Conservation (phyloP, 257 asterid species). For the Penstemon davidsonii region DNA sequence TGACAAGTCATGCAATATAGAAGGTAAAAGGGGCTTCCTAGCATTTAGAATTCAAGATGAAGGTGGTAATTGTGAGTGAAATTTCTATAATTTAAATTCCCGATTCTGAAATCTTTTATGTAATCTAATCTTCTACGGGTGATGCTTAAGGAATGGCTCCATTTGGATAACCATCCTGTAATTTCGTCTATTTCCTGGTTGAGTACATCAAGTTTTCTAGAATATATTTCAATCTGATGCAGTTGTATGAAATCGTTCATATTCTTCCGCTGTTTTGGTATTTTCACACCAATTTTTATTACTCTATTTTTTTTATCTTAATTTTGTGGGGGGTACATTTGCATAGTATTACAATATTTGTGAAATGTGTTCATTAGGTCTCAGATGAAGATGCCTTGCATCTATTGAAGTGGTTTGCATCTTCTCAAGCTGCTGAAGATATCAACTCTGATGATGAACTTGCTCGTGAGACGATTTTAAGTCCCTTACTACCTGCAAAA, state of each 20-base stretch:
- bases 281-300: constrained; percentile 8
- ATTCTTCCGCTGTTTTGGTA: background rate
- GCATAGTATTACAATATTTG: constrained; percentile 14
- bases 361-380: constrained; percentile 43
- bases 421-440: constrained; percentile 96
- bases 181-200: constrained; percentile 3
- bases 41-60: constrained; percentile 4
- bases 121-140: background rate
- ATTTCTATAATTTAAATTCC: background rate
- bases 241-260: constrained; percentile 5
- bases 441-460: constrained; percentile 97
- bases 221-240: background rate
- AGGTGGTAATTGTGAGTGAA: background rate
- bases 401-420: constrained; percentile 95
- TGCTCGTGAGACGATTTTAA: constrained; percentile 67
- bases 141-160: constrained; percentile 4
- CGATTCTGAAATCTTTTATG: background rate
- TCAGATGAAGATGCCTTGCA: constrained; percentile 74
- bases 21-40: background rate
- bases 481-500: constrained; percentile 74
- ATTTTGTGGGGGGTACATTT: constrained; percentile 16
- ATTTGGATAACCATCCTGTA: constrained; percentile 17
- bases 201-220: background rate
- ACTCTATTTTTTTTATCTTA: background rate
- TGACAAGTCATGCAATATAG: constrained; percentile 8